Base-by-base conservation (phyloP, 2,329 filamentous ascomycete species). In the Penicillium sp. region DNA sequence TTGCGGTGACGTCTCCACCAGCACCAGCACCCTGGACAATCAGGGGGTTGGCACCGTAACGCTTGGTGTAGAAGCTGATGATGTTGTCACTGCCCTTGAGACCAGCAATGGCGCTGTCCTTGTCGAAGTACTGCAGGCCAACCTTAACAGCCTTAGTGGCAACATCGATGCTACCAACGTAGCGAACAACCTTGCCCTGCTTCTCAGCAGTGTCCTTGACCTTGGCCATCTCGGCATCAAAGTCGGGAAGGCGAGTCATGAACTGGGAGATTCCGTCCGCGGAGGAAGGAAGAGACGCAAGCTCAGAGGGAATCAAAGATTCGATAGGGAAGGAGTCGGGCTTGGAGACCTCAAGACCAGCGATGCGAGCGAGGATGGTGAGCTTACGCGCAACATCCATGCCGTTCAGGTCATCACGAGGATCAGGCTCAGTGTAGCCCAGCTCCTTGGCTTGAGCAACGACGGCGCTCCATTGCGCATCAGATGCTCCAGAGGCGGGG, bases 71-170 rank as follows among this genome's bases (percentile, higher is more conserved):
- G 81, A 99, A 97, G 80, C 88, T 96, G 71, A 99, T 96, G 72
- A 99, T 96, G 79, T 99, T 99, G 73, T 97, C 94, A 74, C 92
- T 97, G 34, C 94, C 94, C 83, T 96, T 96, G 54, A 99, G 81
- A 45, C 89, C 88, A 13, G 94, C 94, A 76, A 99, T 97, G 11
- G 94, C 90, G 70, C 95, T 91, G 56, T 88, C 89, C 64, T 85
- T 85, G 62, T 96, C 92, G 65, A 92, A 92, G 76, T 88, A 90
- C 81, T 97, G 88, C 61, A 99, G 77, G 2, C 94, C 93, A 54
- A 99, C 94, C 80, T 92, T 95, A 72, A 97, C 89, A 64, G 86
- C 79, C 72, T 90, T 88, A 57, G 81, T 83, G n/a, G 79, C 81
- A 41, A 96, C 86, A 70, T 99, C 92, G 57, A 97, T 90, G 72